Percentiles rank a stretch among this genome's conserved stretches.
Evolutionary conservation across 2,329 filamentous ascomycete species (phyloP).

Genomic region (Fusarium incarnatum): DNA sequence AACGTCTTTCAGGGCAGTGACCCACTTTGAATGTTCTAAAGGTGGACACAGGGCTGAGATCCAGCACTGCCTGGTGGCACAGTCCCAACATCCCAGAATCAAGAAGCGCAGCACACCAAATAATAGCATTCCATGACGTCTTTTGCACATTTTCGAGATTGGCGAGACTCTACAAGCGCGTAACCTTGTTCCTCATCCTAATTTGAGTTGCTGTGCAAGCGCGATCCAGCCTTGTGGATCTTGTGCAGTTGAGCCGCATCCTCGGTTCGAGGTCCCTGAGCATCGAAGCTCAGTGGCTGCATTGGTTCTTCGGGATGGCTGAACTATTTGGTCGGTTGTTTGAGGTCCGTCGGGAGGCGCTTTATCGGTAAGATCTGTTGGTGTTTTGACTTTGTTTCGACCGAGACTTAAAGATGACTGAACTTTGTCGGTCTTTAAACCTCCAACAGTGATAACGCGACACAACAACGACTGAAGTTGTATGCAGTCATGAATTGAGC

Average conservation of each 20-base stretch:
- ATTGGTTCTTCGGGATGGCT: conserved; percentile 27
- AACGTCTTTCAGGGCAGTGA: background rate
- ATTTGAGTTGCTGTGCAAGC: conserved; percentile 16
- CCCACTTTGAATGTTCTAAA: conserved; percentile 1
- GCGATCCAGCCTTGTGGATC: conserved; percentile 2
- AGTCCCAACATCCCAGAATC: conserved; percentile 4
- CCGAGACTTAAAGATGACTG: background rate
- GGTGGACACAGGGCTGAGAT: conserved; percentile 37
- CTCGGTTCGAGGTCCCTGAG: conserved; percentile 7
- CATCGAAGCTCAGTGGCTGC: conserved; percentile 11
- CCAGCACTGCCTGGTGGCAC: conserved; percentile 42
- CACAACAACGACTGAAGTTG: background rate
- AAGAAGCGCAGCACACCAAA: conserved; percentile 25
- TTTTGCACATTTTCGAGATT: conserved; percentile 8
- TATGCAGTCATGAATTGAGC: background rate
- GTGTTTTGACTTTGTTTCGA: background rate
- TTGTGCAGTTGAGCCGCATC: conserved; percentile 23
- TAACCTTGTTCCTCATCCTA: conserved; percentile 5
- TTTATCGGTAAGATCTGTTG: background rate
- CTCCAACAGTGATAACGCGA: conserved; percentile 2
- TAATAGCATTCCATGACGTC: conserved; percentile 2
- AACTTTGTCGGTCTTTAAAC: background rate
- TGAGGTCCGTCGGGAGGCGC: background rate
- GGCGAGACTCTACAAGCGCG: conserved; percentile 8
- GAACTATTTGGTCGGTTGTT: background rate